phyloP scores from a whole-genome alignment of 2,329 filamentous ascomycete species.

The Pseudogymnoascus pannorum region DNA sequence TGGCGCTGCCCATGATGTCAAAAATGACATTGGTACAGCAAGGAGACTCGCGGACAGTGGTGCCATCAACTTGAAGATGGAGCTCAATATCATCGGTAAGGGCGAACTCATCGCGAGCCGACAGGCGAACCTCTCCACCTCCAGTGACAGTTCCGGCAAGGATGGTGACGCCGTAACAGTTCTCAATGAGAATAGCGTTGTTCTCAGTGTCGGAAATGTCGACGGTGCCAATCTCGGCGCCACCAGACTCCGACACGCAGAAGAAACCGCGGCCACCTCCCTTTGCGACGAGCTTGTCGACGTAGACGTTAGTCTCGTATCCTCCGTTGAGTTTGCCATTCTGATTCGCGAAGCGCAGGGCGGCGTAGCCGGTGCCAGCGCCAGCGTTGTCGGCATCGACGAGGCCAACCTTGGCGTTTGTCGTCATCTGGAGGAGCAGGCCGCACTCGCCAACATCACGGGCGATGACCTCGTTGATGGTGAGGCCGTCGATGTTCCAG shows the following conservation, averaged over 20 bases:
- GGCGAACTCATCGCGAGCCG: constrained; percentile 46
- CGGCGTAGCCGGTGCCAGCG: constrained; percentile 46
- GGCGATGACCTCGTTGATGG: constrained; percentile 45
- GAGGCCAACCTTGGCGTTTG: constrained; percentile 44
- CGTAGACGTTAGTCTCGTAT: constrained; percentile 45
- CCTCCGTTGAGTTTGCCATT: constrained; percentile 43
- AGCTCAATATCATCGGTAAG: constrained; percentile 46
- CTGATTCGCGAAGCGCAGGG: constrained; percentile 49
- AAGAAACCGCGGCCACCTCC: constrained; percentile 51
- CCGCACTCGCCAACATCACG: constrained; percentile 48
- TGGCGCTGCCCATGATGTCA: constrained; percentile 40
- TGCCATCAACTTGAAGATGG: constrained; percentile 42
- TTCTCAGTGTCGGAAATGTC: constrained; percentile 47
- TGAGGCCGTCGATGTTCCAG: constrained; percentile 51
- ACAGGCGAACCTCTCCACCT: constrained; percentile 47
- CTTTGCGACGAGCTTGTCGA: constrained; percentile 47
- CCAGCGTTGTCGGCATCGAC: constrained; percentile 51
- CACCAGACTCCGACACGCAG: constrained; percentile 50
- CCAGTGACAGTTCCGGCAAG: constrained; percentile 43
- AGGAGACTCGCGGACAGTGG: constrained; percentile 44
- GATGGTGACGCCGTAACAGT: constrained; percentile 50
- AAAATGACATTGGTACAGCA: constrained; percentile 47
- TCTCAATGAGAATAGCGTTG: constrained; percentile 51
- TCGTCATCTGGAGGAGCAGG: constrained; percentile 46
- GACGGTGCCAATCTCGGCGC: constrained; percentile 40